Percentiles rank a stretch among this genome's conserved stretches.
Evolutionary conservation across 768 basidiomycete species (phyloP).

Genomic region (Boletus insuetus): DNA sequence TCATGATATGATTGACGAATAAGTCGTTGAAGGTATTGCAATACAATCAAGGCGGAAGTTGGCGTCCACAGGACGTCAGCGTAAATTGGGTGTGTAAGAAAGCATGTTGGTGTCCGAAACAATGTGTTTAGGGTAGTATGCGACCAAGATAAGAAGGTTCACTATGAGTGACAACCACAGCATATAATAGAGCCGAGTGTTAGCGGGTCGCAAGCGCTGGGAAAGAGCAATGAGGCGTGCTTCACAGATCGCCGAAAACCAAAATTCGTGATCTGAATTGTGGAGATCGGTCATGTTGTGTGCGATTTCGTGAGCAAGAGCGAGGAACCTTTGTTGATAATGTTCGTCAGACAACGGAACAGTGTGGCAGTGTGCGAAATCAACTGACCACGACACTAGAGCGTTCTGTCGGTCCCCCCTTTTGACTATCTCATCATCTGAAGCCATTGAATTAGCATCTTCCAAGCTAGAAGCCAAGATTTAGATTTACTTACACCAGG

Average conservation of each 20-base stretch:
- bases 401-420: not conserved
- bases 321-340: slow-evolving; percentile 58
- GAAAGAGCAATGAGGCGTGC: slow-evolving; percentile 44
- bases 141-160: not conserved
- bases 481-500: slow-evolving; percentile 55
- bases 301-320: slow-evolving; percentile 85
- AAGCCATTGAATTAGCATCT: not conserved
- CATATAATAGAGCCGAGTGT: not conserved
- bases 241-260: slow-evolving; percentile 85
- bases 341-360: not conserved
- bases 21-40: too few species aligned
- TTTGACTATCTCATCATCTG: not conserved
- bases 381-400: not conserved
- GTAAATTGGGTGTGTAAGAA: too few species aligned
- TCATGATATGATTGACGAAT: too few species aligned
- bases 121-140: not conserved
- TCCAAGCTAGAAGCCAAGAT: not conserved
- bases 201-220: slow-evolving; percentile 2
- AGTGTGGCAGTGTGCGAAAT: too few species aligned
- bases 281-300: slow-evolving; percentile 83
- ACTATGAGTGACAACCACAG: not conserved
- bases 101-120: too few species aligned
- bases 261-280: slow-evolving; percentile 88
- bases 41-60: too few species aligned
- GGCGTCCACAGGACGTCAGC: too few species aligned